Evolutionary conservation across 257 asterid genomes (phyloP).

Genomic region (Schizonepeta tenuifolia): DNA sequence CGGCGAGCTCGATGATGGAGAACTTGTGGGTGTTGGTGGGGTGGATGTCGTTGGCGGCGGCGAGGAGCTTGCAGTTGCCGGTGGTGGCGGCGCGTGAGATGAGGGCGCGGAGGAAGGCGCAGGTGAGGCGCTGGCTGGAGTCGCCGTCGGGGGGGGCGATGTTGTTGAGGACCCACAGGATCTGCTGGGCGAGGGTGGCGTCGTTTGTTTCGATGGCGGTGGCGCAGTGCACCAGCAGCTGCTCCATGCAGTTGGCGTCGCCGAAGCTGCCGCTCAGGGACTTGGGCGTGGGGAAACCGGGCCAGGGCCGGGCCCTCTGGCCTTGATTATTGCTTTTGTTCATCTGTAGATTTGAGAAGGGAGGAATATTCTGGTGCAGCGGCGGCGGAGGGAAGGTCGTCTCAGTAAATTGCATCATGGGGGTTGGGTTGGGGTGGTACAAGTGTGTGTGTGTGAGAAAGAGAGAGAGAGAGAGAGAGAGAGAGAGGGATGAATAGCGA

Average conservation of each 20-base stretch:
- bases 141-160: conserved; percentile 96
- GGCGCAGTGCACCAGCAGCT: conserved; percentile 81
- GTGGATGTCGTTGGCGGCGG: conserved; percentile 52
- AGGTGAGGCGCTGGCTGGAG: conserved; percentile 85
- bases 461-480: no score
- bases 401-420: conserved; percentile 77
- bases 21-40: conserved; percentile 56
- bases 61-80: conserved; percentile 69
- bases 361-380: conserved; percentile 38
- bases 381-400: conserved; percentile 45
- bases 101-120: conserved; percentile 90
- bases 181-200: conserved; percentile 91
- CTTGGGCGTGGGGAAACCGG: conserved; percentile 66
- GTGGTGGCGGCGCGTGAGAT: conserved; percentile 72
- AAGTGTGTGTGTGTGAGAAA: neutral
- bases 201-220: conserved; percentile 85
- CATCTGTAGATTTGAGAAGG: conserved; percentile 43
- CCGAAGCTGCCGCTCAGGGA: conserved; percentile 48
- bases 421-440: conserved; percentile 9
- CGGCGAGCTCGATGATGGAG: conserved; percentile 80
- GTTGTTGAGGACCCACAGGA: conserved; percentile 94
- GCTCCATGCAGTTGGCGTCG: conserved; percentile 93
- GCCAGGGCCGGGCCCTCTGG: conserved; percentile 53
- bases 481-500: neutral
- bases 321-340: conserved; percentile 44